Evolutionary conservation across 2,329 filamentous ascomycete species (phyloP).

Genomic region (Sporothrix euskadiensis): DNA sequence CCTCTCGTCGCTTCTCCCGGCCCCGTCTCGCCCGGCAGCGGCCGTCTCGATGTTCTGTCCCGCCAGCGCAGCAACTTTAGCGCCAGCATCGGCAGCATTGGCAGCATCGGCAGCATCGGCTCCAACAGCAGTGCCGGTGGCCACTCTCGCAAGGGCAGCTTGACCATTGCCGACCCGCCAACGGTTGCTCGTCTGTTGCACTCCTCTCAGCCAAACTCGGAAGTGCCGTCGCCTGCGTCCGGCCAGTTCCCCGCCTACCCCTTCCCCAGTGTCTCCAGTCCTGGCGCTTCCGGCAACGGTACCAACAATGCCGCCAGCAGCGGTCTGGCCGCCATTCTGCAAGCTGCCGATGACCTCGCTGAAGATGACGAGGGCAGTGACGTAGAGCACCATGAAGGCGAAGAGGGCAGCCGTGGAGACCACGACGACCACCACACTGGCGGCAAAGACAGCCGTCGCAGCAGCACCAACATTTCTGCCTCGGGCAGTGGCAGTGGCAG

Average conservation of each 20-base stretch:
- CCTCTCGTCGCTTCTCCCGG: constrained; percentile 1
- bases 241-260: constrained; percentile 18
- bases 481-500: neutral
- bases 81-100: constrained; percentile 24
- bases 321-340: constrained; percentile 57
- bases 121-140: constrained; percentile 19
- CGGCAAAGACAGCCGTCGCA: constrained; percentile 14
- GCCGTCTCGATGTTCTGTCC: neutral
- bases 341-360: constrained; percentile 55
- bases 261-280: neutral
- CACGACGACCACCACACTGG: constrained; percentile 36
- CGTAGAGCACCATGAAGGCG: neutral
- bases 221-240: constrained; percentile 27
- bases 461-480: constrained; percentile 4
- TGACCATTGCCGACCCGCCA: constrained; percentile 34
- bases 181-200: constrained; percentile 29
- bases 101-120: constrained; percentile 26
- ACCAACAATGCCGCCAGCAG: constrained; percentile 24
- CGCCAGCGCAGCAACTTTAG: constrained; percentile 27
- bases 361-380: constrained; percentile 30
- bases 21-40: constrained; percentile 21
- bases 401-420: neutral
- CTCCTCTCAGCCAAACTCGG: constrained; percentile 28
- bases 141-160: constrained; percentile 47
- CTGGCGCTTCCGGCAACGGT: neutral